Evolutionary conservation across 768 basidiomycete species (phyloP).

Genomic region (Leccinellum luteum): DNA sequence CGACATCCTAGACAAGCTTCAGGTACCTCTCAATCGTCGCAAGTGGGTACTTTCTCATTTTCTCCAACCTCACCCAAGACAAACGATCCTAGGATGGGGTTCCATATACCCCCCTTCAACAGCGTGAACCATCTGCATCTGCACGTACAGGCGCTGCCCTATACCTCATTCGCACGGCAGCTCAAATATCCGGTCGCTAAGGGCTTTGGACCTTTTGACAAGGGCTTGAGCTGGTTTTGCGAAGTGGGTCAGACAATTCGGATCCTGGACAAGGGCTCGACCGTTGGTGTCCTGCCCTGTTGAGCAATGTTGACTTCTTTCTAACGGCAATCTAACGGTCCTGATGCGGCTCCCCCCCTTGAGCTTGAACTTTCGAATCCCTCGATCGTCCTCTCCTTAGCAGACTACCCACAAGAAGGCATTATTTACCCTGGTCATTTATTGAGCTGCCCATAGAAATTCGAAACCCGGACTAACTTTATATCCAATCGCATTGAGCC

Average conservation of each 20-base stretch:
- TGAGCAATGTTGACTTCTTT: conserved; percentile 17
- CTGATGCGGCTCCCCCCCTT: too few species aligned
- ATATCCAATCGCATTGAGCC: too few species aligned
- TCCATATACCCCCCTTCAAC: conserved; percentile 79
- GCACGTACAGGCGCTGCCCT: conserved; percentile 70
- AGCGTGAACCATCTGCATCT: conserved; percentile 73
- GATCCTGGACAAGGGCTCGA: conserved; percentile 54
- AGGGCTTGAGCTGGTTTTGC: conserved; percentile 74
- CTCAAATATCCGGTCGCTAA: conserved; percentile 49
- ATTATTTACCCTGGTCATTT: not conserved
- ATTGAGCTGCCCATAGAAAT: too few species aligned
- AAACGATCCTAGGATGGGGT: conserved; percentile 56
- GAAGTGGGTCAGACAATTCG: conserved; percentile 57
- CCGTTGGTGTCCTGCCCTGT: conserved; percentile 51
- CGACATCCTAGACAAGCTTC: conserved; percentile 45
- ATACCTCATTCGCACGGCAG: conserved; percentile 38
- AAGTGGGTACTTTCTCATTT: conserved; percentile 35
- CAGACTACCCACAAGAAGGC: not conserved
- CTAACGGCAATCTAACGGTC: not conserved
- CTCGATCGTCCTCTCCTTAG: not conserved
- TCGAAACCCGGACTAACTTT: too few species aligned
- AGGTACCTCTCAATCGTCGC: conserved; percentile 41
- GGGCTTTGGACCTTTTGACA: conserved; percentile 42
- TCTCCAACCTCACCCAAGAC: not conserved
- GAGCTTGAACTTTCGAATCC: too few species aligned